Percentiles rank a stretch among this genome's conserved stretches.
Evolutionary conservation across 2,329 filamentous ascomycete species (phyloP).

Genomic region (Dactylellina haptotyla): DNA sequence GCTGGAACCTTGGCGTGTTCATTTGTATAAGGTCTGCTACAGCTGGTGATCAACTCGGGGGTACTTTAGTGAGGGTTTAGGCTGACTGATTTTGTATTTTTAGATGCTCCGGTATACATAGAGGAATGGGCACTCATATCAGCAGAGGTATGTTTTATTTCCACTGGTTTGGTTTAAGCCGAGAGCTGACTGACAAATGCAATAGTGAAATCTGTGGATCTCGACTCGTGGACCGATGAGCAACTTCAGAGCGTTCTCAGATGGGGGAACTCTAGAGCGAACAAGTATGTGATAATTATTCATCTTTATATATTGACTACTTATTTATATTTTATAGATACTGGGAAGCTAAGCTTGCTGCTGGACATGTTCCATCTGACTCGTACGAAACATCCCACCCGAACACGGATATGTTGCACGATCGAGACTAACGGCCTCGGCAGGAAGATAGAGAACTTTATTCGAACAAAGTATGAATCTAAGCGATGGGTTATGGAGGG

Average conservation of each 20-base stretch:
- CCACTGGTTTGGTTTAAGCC: not conserved
- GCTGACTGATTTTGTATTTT: constrained; percentile 6
- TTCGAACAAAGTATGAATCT: constrained; percentile 97
- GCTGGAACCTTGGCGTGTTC: constrained; percentile 97
- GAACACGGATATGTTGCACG: constrained; percentile 1
- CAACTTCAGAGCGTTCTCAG: constrained; percentile 91
- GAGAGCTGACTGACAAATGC: constrained; percentile 15
- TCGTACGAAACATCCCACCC: constrained; percentile 64
- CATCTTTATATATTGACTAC: constrained; percentile 21
- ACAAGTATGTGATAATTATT: constrained; percentile 72
- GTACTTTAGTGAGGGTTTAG: not conserved
- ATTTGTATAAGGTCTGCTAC: constrained; percentile 94
- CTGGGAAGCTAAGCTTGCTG: constrained; percentile 93
- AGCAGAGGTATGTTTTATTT: constrained; percentile 68
- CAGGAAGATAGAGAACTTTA: constrained; percentile 98
- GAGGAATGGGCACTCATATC: constrained; percentile 98
- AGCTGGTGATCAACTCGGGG: constrained; percentile 14
- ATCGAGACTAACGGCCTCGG: constrained; percentile 21
- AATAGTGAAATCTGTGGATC: constrained; percentile 90
- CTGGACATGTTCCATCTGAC: constrained; percentile 92
- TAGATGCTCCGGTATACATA: constrained; percentile 93
- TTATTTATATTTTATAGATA: constrained; percentile 66
- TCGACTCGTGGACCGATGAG: constrained; percentile 98
- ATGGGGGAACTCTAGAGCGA: constrained; percentile 96
- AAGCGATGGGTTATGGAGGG: constrained; percentile 99